Conservation (phyloP, 108 stramenopile species). For the Nannochloropsis gaditana region DNA sequence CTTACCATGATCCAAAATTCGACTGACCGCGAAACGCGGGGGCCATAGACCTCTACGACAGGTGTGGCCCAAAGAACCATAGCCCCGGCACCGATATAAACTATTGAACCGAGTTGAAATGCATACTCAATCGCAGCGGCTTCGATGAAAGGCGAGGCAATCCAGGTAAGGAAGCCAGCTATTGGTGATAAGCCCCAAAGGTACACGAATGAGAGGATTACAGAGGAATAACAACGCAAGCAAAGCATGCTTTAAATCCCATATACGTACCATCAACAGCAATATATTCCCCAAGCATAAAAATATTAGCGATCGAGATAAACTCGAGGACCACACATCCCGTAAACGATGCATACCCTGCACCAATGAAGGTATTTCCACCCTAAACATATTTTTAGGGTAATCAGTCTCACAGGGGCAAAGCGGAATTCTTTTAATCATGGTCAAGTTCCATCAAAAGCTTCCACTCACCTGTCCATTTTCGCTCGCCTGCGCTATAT, state of each 20-base stretch:
- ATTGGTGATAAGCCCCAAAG: too few species aligned
- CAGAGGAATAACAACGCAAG: background rate
- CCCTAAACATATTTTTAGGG: too few species aligned
- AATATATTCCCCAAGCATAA: background rate
- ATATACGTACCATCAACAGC: background rate
- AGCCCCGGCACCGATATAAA: background rate
- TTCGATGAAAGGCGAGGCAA: background rate
- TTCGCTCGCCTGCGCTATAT: background rate
- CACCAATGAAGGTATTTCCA: background rate
- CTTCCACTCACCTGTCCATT: background rate
- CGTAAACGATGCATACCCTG: background rate
- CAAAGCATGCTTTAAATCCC: background rate
- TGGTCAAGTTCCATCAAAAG: background rate
- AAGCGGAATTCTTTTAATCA: too few species aligned
- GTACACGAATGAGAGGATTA: too few species aligned
- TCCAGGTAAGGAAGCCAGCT: background rate
- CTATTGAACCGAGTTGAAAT: background rate
- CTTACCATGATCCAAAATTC: background rate
- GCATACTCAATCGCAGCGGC: background rate
- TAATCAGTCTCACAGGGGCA: too few species aligned
- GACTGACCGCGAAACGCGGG: background rate
- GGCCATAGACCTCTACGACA: background rate
- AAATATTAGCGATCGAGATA: background rate
- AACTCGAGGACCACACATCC: background rate
- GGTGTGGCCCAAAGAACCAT: slow-evolving; percentile 8